phyloP scores from a whole-genome alignment of 2,329 filamentous ascomycete species.

The Venturia pyrina region DNA sequence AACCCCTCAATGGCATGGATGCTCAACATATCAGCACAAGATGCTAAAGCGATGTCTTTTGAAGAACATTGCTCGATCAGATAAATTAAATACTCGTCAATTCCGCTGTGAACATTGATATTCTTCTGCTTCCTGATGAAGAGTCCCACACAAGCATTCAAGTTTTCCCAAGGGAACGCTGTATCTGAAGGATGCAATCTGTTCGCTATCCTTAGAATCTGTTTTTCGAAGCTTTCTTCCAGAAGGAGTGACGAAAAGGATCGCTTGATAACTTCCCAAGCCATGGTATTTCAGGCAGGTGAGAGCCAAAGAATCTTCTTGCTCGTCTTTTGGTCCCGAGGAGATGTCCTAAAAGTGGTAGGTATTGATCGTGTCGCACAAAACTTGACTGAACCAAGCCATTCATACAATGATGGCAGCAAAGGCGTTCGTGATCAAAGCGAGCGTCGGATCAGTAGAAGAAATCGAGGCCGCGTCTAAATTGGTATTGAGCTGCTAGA shows the following conservation, averaged over 20 bases:
- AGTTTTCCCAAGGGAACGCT: constrained; percentile 19
- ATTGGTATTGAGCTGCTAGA: constrained; percentile 19
- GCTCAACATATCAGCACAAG: constrained; percentile 22
- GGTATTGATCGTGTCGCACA: not conserved
- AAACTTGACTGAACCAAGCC: not conserved
- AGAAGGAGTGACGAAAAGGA: not conserved
- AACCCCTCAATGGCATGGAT: not conserved
- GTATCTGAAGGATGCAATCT: constrained; percentile 19
- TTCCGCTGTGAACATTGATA: constrained; percentile 17
- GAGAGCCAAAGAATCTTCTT: not conserved
- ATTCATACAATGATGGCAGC: not conserved
- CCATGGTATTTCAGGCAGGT: not conserved
- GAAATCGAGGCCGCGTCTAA: not conserved
- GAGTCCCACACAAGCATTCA: constrained; percentile 20
- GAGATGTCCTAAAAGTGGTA: not conserved
- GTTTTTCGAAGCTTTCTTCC: constrained; percentile 18
- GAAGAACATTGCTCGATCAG: constrained; percentile 16
- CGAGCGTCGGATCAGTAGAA: not conserved
- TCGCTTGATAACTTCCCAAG: not conserved
- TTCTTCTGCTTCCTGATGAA: constrained; percentile 26
- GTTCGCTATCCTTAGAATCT: constrained; percentile 19
- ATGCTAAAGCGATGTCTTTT: constrained; percentile 23
- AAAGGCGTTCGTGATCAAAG: not conserved
- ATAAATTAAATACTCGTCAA: constrained; percentile 18
- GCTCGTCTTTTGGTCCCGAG: not conserved